Evolutionary conservation across 768 basidiomycete species (phyloP), one percentile per base, ranked within the genome.

Genomic region (Boletales sp.): DNA sequence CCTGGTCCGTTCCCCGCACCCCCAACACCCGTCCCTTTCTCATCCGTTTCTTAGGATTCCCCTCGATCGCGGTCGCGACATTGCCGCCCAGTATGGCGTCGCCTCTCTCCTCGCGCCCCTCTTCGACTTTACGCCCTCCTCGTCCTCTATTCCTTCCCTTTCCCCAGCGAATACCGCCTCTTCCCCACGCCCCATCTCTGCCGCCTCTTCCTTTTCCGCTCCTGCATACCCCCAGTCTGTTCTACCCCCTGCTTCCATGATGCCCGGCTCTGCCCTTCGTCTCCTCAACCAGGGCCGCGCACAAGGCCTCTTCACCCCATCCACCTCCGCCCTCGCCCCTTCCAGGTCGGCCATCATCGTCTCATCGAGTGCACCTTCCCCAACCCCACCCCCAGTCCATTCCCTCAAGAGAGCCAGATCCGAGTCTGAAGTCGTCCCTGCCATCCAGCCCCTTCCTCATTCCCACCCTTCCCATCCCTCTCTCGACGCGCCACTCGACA

Each of bases 21-120:
- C 41, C 51, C 34, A 41, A 46, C 43, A 27, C 12, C 43, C 12
- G 38, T 8, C 31, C n/a, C 43, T 13, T 36, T 45, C 53, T 60
- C 43, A 67, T 47, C 1, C 48, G 0, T 44, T 15, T 48, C 1
- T 21, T 56, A 97, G 94, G 95, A 95, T 99, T 60, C 97, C 97
- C 2, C 85, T 97, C 36, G 91, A 94, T 59, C 80, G 92, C 49
- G 94, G 94, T 35, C 85, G 90, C 49, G 94, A 98, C 59, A 85
- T 99, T 41, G 94, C 97, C 2, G 69, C 82, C 14, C 92, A 92
- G 61, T 97, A 90, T 70, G 93, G 92, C 48, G 94, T 99, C 38
- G 85, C 88, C 30, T 84, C 86, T 40, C 77, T 97, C 45, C 79
- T 99, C 50, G 77, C 84, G 1, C 93, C 94, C 2, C 77, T 99